A percentile compares a stretch with the other conserved stretches of the same genome.
Conservation (phyloP, 345 rosid species). For the Excoecaria cochinchinensis region DNA sequence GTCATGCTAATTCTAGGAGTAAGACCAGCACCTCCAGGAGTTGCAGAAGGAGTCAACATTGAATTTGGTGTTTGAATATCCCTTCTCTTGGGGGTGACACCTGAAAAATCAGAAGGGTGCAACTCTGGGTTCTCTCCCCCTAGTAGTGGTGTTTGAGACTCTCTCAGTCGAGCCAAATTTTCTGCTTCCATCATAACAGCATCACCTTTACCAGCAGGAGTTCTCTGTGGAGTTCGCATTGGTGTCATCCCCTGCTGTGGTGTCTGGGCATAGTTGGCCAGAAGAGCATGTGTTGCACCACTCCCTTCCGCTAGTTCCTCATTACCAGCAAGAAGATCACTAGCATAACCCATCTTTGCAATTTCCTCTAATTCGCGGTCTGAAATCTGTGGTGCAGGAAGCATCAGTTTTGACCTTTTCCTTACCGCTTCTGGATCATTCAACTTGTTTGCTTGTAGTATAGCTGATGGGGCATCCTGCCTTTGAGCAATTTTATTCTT, state of each 20-base stretch:
- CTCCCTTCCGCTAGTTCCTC: conserved; percentile 92
- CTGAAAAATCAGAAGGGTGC: conserved; percentile 99
- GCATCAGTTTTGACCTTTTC: conserved; percentile 94
- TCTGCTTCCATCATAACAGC: conserved; percentile 99
- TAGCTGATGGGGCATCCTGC: conserved; percentile 93
- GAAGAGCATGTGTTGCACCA: conserved; percentile 92
- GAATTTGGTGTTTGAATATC: conserved; percentile 94
- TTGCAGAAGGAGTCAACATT: conserved; percentile 84
- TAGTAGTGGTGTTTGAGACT: conserved; percentile 93
- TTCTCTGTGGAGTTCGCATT: conserved; percentile 87
- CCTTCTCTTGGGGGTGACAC: conserved; percentile 89
- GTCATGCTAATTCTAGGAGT: conserved; percentile 95
- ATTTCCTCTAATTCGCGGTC: conserved; percentile 93
- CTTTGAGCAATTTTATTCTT: conserved; percentile 88
- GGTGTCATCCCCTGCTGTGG: conserved; percentile 91
- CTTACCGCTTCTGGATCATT: conserved; percentile 96
- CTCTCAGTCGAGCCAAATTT: conserved; percentile 90
- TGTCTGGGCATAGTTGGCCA: conserved; percentile 85
- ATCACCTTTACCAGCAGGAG: conserved; percentile 97
- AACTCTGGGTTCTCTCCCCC: conserved; percentile 99
- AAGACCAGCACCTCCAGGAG: conserved; percentile 74
- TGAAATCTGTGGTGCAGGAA: conserved; percentile 97
- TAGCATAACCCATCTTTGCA: conserved; percentile 98
- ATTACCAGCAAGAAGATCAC: conserved; percentile 74
- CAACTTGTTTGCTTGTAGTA: conserved; percentile 92